These are phyloP conservation scores for Backusella liffmaniae DNA, from an alignment of 192 early-diverging fungal genomes.

Conservation along the genomic window DNA sequence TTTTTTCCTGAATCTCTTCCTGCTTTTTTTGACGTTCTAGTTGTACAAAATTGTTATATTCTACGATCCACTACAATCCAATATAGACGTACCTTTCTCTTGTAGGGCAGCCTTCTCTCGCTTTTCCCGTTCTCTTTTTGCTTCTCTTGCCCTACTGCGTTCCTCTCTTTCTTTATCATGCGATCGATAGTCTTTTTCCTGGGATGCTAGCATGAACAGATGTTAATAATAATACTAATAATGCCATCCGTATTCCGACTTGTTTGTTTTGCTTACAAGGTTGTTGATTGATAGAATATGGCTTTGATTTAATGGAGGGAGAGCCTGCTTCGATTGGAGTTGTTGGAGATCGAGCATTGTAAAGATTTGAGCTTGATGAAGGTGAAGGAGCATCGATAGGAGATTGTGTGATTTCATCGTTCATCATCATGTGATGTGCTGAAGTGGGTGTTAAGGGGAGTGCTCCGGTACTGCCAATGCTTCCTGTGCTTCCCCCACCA, in stretches of 20 bases:
- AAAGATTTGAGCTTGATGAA: background rate
- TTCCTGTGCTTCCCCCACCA: background rate
- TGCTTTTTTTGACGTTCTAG: slow-evolving; percentile 23
- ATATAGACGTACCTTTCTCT: slow-evolving; percentile 2
- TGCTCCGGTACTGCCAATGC: background rate
- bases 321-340: background rate
- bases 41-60: too few species aligned
- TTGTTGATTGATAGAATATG: background rate
- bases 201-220: background rate
- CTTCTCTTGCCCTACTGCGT: slow-evolving; percentile 18
- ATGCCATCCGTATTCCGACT: too few species aligned
- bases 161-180: slow-evolving; percentile 13
- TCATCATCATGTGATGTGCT: background rate
- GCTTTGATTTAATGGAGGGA: background rate
- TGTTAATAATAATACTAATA: too few species aligned
- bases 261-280: background rate
- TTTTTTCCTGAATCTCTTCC: slow-evolving; percentile 27
- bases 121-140: slow-evolving; percentile 22
- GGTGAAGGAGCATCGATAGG: background rate
- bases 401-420: background rate
- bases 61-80: too few species aligned
- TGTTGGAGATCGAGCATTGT: background rate
- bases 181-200: background rate
- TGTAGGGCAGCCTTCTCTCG: slow-evolving; percentile 8
- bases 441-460: background rate